These are phyloP conservation scores for Candida railenensis DNA, from an alignment of 805 yeast species.

Conservation along the genomic window DNA sequence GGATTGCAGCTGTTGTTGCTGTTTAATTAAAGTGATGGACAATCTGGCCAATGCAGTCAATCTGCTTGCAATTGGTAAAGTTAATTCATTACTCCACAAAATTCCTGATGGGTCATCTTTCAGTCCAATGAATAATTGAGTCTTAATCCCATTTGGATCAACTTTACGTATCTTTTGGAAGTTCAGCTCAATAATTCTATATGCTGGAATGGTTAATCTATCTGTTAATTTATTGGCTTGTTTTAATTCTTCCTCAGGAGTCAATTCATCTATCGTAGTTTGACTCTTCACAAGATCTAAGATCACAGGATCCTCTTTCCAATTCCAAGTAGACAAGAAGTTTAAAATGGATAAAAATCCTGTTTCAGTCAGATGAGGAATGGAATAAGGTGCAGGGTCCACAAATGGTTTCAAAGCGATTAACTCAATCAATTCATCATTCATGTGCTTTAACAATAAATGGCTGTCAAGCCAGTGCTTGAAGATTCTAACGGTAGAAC, in stretches of 20 bases:
- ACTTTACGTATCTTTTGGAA: slow-evolving; percentile 67
- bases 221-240: slow-evolving; percentile 50
- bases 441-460: slow-evolving; percentile 64
- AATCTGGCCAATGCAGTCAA: slow-evolving; percentile 84
- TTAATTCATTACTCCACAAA: slow-evolving; percentile 66
- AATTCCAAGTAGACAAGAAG: slow-evolving; percentile 83
- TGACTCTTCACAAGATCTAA: slow-evolving; percentile 64
- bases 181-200: slow-evolving; percentile 59
- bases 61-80: slow-evolving; percentile 80
- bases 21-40: slow-evolving; percentile 54
- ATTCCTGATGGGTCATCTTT: slow-evolving; percentile 85
- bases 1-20: slow-evolving; percentile 47
- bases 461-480: slow-evolving; percentile 91
- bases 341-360: slow-evolving; percentile 77
- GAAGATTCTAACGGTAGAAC: slow-evolving; percentile 80
- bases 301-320: slow-evolving; percentile 86
- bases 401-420: slow-evolving; percentile 82
- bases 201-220: slow-evolving; percentile 57
- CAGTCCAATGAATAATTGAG: slow-evolving; percentile 81
- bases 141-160: slow-evolving; percentile 79
- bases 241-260: slow-evolving; percentile 24
- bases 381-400: slow-evolving; percentile 80
- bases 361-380: slow-evolving; percentile 74
- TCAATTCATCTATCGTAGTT: slow-evolving; percentile 20
- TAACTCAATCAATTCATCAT: slow-evolving; percentile 79